A percentile compares a stretch with the other conserved stretches of the same genome.
Evolutionary conservation across 768 basidiomycete species (phyloP).

Genomic region (Lentinula sp.): DNA sequence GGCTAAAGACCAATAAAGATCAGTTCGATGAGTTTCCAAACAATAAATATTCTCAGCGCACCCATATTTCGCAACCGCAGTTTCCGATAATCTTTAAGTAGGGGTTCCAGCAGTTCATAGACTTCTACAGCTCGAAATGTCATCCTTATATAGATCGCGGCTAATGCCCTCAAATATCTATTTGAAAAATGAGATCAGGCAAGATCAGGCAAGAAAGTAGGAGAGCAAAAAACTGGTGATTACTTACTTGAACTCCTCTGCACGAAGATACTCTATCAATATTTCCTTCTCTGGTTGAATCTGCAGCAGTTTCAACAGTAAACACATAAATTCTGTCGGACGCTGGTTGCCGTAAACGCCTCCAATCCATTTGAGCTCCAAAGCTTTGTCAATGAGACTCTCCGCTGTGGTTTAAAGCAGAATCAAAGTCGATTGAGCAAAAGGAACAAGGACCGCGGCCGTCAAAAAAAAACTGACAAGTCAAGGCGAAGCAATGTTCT

Average conservation of each 20-base stretch:
- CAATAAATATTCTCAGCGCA: conserved; percentile 26
- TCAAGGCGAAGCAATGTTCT: conserved; percentile 97
- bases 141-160: conserved; percentile 91
- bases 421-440: conserved; percentile 1
- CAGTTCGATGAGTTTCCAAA: not conserved
- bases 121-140: conserved; percentile 89
- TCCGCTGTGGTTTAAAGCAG: conserved; percentile 54
- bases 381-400: conserved; percentile 88
- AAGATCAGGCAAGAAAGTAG: not conserved
- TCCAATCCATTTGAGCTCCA: conserved; percentile 76
- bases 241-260: conserved; percentile 96
- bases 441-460: not conserved
- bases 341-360: conserved; percentile 95
- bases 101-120: conserved; percentile 88
- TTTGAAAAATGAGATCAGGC: not conserved
- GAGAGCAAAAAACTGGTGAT: not conserved
- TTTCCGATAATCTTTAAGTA: conserved; percentile 92
- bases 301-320: conserved; percentile 91
- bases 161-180: conserved; percentile 91
- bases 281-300: conserved; percentile 99
- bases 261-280: conserved; percentile 87
- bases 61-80: conserved; percentile 76
- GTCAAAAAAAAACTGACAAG: conserved; percentile 44
- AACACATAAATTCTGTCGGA: conserved; percentile 90
- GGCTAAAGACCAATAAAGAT: conserved; percentile 34